Conservation (phyloP, 1,284 basidiomycete species). For the Ganoderma boninense region DNA sequence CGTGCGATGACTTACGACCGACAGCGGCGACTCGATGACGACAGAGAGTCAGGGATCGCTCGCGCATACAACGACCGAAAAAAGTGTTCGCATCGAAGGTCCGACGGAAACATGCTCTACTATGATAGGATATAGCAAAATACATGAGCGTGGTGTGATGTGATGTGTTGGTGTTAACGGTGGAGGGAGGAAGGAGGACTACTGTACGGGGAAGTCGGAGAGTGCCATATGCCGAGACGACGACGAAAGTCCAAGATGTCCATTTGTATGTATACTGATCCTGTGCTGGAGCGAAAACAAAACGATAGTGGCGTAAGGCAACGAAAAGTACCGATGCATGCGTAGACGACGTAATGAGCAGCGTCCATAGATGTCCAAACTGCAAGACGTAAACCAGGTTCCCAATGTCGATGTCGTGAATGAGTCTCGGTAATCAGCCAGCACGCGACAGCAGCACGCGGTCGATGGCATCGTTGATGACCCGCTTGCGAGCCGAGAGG, state of each 20-base stretch:
- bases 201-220: slow-evolving; percentile 2
- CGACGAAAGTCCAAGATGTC: slow-evolving; percentile 9
- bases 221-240: slow-evolving; percentile 3
- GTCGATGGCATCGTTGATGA: slow-evolving; percentile 79
- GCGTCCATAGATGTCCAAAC: slow-evolving; percentile 7
- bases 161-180: slow-evolving; percentile 14
- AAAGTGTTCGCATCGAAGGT: slow-evolving; percentile 6
- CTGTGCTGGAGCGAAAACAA: not conserved
- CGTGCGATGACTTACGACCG: not conserved
- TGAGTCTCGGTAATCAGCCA: slow-evolving; percentile 22
- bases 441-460: slow-evolving; percentile 55
- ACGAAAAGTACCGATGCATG: slow-evolving; percentile 4
- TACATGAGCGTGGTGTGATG: slow-evolving; percentile 26
- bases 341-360: slow-evolving; percentile 3
- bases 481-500: slow-evolving; percentile 68
- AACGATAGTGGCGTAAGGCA: not conserved
- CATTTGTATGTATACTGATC: slow-evolving; percentile 1
- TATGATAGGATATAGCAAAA: slow-evolving; percentile 32
- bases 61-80: not conserved
- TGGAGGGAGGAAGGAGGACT: not conserved
- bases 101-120: slow-evolving; percentile 29
- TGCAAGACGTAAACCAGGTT: not conserved
- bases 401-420: slow-evolving; percentile 9
- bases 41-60: not conserved
- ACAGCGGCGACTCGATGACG: not conserved